Conservation (phyloP, 2,329 filamentous ascomycete genomes). For the Epichloe bromicola region DNA sequence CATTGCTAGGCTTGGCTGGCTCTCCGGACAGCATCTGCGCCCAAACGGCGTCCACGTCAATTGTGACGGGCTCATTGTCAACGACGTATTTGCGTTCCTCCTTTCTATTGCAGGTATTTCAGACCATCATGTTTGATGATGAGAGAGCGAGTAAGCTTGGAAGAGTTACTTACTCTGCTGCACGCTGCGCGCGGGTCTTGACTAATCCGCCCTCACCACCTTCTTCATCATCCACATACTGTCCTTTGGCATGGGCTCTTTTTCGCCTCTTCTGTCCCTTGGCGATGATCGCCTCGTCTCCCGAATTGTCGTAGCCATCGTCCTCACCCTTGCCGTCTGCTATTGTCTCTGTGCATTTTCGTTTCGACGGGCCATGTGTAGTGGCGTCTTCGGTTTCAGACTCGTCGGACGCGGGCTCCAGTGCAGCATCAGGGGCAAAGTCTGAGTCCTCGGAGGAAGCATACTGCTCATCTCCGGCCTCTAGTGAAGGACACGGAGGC, state of each 20-base stretch:
- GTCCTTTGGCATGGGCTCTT: constrained; percentile 26
- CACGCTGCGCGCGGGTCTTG: constrained; percentile 60
- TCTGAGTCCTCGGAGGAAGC: constrained; percentile 62
- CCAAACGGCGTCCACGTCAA: constrained; percentile 62
- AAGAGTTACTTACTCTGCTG: constrained; percentile 39
- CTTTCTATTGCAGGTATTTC: constrained; percentile 26
- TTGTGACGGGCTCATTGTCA: constrained; percentile 46
- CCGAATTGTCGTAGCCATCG: constrained; percentile 50
- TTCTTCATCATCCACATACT: constrained; percentile 35
- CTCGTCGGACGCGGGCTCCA: constrained; percentile 33
- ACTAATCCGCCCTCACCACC: constrained; percentile 50
- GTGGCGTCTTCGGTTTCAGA: constrained; percentile 36
- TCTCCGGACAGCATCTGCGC: constrained; percentile 45
- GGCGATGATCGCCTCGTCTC: constrained; percentile 57
- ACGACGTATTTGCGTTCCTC: constrained; percentile 41
- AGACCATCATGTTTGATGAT: background rate
- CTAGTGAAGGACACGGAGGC: constrained; percentile 26
- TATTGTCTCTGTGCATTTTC: constrained; percentile 9
- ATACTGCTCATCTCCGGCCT: constrained; percentile 45
- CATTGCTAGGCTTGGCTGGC: background rate
- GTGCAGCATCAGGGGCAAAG: constrained; percentile 47
- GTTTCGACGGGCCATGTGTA: constrained; percentile 15
- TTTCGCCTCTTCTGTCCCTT: constrained; percentile 43
- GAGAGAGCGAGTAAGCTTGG: background rate
- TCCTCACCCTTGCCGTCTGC: constrained; percentile 23